Base-by-base conservation (phyloP, 2,329 filamentous ascomycete genomes). In the Orbilia ellipsospora region DNA sequence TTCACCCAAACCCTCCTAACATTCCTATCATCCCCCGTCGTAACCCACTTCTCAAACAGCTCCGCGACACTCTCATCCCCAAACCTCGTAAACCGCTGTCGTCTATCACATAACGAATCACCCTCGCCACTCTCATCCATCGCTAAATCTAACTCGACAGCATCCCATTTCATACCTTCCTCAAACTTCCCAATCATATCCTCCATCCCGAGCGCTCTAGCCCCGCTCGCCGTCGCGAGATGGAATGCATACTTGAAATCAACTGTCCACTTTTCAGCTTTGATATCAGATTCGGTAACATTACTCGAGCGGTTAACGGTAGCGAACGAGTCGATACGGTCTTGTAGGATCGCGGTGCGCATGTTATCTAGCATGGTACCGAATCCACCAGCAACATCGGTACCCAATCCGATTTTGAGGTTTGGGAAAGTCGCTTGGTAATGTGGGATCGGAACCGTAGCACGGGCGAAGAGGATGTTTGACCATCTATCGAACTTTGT, bases 381-480 rank as follows among this genome's bases (percentile, higher is more conserved):
- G 48, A 75, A 70, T 51, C 78, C 78, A 8, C 78, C 78, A 10
- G 78, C 77, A 15, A 79, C 77, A 61, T 79, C 78, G 13, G 78
- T 78, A 1, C 78, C 78, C 42, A 79, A 52, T 2, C 67, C 77
- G 31, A 79, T 78, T 51, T 79, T 78, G 23, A 79, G 77, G 5
- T 70, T 65, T 7, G 77, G 55, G 15, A 73, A 62, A 3, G 56
- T 56, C 16, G 52, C 51, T 7, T 55, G 52, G 48, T 78, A 79
- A 2, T 62, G 44, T 13, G 77, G 77, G n/a, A 79, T 77, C 18
- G 78, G 77, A 8, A 79, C 77, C 2, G 77, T 77, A 8, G 78
- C 74, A n/a, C 78, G 78, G 1, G 78, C 74, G 59, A 79, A 79
- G n/a, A 79, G 78, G 18, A 79, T 78, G 56, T 79, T 79, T 26